A percentile compares a stretch with the other conserved stretches of the same genome.
phyloP scores from a whole-genome alignment of 1,139 yeast genomes.

The Candida freyschussii region DNA sequence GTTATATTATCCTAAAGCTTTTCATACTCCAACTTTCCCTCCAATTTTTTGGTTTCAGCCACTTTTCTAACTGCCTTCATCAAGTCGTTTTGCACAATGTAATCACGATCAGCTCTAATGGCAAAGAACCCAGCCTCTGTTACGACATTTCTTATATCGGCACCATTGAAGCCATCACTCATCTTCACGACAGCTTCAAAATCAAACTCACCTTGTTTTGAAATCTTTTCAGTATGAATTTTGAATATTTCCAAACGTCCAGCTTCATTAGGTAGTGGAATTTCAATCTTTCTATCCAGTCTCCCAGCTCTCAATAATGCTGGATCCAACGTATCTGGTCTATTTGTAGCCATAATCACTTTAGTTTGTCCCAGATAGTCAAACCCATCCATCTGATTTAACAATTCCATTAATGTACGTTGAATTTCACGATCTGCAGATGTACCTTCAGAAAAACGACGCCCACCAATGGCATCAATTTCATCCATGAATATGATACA shows the following conservation, averaged over 20 bases:
- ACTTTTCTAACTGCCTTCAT: constrained; percentile 99
- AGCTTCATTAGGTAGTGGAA: constrained; percentile 93
- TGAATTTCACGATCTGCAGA: constrained; percentile 99
- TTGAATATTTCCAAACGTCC: constrained; percentile 94
- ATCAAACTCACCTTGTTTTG: constrained; percentile 94
- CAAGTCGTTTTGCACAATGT: constrained; percentile 86
- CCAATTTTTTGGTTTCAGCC: constrained; percentile 93
- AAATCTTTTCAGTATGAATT: constrained; percentile 82
- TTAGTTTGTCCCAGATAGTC: constrained; percentile 96
- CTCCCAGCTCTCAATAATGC: constrained; percentile 98
- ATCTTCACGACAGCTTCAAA: constrained; percentile 95
- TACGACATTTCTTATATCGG: constrained; percentile 93
- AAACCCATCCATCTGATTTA: constrained; percentile 99
- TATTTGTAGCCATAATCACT: constrained; percentile 97
- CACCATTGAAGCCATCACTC: constrained; percentile 99
- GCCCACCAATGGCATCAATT: constrained; percentile 98
- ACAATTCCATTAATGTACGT: constrained; percentile 95
- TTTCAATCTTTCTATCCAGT: constrained; percentile 94
- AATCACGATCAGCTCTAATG: constrained; percentile 94
- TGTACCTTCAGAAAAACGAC: constrained; percentile 97
- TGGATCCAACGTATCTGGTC: constrained; percentile 99
- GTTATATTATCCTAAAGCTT: no score
- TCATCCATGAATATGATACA: constrained; percentile 99
- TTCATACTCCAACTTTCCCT: constrained; percentile 92
- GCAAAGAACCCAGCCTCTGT: constrained; percentile 99